These are phyloP conservation scores for Lathyrus tuberosus DNA, from an alignment of 306 rosid genomes.

Conservation along the genomic window DNA sequence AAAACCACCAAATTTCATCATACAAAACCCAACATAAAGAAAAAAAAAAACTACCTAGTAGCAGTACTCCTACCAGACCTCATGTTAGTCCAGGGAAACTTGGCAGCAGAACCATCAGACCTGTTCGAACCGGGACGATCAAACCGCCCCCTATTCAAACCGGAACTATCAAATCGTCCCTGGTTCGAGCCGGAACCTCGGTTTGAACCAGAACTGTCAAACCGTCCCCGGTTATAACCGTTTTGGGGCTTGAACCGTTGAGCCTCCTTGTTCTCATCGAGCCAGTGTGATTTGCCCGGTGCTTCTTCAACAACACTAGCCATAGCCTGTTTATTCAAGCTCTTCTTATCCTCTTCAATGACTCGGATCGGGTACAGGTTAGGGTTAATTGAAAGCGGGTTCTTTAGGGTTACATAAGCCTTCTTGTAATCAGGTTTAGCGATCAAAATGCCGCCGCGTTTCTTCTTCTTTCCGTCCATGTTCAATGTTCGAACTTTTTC, in stretches of 20 bases:
- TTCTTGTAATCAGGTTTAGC: slow-evolving; percentile 81
- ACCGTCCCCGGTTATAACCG: slow-evolving; percentile 4
- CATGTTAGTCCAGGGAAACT: slow-evolving; percentile 86
- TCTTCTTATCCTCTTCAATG: slow-evolving; percentile 59
- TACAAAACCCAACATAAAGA: neutral
- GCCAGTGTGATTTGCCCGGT: slow-evolving; percentile 66
- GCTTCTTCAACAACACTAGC: slow-evolving; percentile 60
- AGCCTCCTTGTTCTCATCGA: slow-evolving; percentile 45
- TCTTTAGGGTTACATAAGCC: slow-evolving; percentile 77
- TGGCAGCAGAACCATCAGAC: slow-evolving; percentile 53
- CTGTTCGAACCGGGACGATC: neutral
- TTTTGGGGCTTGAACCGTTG: slow-evolving; percentile 5
- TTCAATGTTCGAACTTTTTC: slow-evolving; percentile 77
- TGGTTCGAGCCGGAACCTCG: neutral
- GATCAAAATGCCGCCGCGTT: slow-evolving; percentile 64
- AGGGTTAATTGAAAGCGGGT: slow-evolving; percentile 64
- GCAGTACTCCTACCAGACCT: slow-evolving; percentile 50
- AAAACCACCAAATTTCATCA: slow-evolving; percentile 13
- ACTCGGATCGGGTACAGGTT: slow-evolving; percentile 64
- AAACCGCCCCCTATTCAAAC: neutral
- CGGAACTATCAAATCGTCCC: slow-evolving; percentile 5
- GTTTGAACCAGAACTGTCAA: neutral
- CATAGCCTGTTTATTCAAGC: slow-evolving; percentile 52
- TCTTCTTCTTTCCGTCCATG: slow-evolving; percentile 92
- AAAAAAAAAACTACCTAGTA: slow-evolving; percentile 44